These are phyloP conservation scores for Phytophthora idaei DNA, from an alignment of 352 stramenopile genomes.

Conservation along the genomic window DNA sequence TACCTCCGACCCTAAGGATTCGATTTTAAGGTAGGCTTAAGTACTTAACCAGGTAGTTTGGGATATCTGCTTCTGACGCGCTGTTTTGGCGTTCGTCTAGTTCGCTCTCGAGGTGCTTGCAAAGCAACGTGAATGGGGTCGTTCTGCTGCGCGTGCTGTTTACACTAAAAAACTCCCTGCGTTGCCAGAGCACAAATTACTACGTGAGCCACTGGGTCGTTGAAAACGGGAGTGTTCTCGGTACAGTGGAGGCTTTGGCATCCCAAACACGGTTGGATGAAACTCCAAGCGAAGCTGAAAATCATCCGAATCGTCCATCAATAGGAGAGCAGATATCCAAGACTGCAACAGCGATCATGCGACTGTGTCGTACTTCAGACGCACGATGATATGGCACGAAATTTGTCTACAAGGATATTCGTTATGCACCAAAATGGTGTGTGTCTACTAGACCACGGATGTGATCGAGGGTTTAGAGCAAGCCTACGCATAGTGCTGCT, in stretches of 20 bases:
- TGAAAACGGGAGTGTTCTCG: conserved; percentile 28
- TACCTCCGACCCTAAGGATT: conserved; percentile 6
- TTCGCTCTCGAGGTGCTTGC: conserved; percentile 35
- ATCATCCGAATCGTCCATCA: conserved; percentile 7
- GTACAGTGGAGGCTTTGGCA: conserved; percentile 29
- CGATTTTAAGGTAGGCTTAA: conserved; percentile 31
- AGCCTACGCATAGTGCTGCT: conserved; percentile 31
- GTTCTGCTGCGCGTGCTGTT: conserved; percentile 58
- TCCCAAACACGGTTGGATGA: conserved; percentile 6
- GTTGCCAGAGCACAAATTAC: conserved; percentile 44
- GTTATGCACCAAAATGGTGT: conserved; percentile 7
- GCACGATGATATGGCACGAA: not conserved
- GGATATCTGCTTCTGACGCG: not conserved
- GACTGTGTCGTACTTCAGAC: conserved; percentile 23
- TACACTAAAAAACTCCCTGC: conserved; percentile 63
- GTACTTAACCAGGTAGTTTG: not conserved
- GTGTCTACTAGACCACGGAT: not conserved
- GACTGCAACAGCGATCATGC: conserved; percentile 49
- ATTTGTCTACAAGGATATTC: conserved; percentile 3
- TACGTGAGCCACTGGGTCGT: conserved; percentile 40
- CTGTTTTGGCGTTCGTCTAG: conserved; percentile 13
- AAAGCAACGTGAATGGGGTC: conserved; percentile 17
- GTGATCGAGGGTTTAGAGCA: not conserved
- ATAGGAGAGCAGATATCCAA: conserved; percentile 55
- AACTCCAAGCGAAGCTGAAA: conserved; percentile 1